Base-by-base conservation (phyloP, 1,284 basidiomycete genomes). In the Ceratobasidium sp. region DNA sequence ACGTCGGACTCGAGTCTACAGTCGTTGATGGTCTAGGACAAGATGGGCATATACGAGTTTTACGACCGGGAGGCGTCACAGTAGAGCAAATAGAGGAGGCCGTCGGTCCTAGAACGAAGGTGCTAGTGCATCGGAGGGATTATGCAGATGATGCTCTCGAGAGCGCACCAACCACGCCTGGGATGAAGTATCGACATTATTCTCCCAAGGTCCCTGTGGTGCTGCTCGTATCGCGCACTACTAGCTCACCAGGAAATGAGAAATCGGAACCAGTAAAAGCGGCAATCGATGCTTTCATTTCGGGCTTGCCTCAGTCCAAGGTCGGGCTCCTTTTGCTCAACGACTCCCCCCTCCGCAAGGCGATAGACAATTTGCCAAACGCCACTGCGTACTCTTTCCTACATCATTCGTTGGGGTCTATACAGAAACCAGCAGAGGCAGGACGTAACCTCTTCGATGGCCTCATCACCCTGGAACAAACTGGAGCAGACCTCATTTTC, bases 141-240 rank as follows among this genome's bases (percentile, higher is more conserved):
- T 94, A 90, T 78, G 77, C 81, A 41, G 91, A 92, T 77, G 84
- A 86, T 55, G 81, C 80, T 23, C 83, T 92, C 74, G 91, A 93
- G 79, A 84, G 84, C 58, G 87, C 90, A 0, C 97, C 97, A 1
- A 96, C 95, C 0, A 99, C 98, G 0, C 98, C 98, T 0, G 98
- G 98, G n/a, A 98, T 98, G 96, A 99, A 99, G 83, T 99, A 99
- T 81, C 88, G 93, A 64, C 98, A 99, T 83, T 99, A 99, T 80
- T 93, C 96, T 30, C 97, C 97, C 0, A 84, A 89, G 0, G 89
- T 95, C 13, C 94, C 95, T 1, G 92, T 96, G 23, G 88, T 88
- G 30, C 85, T 98, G 7, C 82, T 97, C 32, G 84, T 88, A 72
- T 89, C 90, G 6, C 82, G 96, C 28, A 83, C 81, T 85, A 21